phyloP scores from a whole-genome alignment of 495 filamentous ascomycete species.

The Oleoguttula mirabilis region DNA sequence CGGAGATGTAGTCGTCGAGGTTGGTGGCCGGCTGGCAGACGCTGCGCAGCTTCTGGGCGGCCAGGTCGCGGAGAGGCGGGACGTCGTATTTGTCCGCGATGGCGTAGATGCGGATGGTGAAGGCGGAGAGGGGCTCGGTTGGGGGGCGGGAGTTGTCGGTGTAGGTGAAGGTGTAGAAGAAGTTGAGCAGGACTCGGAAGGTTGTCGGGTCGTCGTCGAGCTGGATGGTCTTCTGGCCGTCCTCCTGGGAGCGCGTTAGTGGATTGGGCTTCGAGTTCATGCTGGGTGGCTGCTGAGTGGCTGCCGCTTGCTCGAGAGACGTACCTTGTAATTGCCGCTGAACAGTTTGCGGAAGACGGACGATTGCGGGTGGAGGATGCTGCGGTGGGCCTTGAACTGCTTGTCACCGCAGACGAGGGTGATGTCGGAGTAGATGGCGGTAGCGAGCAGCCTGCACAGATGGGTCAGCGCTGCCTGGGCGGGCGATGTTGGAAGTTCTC shows the following conservation, averaged over 20 bases:
- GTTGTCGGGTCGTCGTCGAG: constrained; percentile 14
- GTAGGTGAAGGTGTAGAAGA: constrained; percentile 10
- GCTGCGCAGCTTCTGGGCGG: not conserved
- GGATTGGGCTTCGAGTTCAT: not conserved
- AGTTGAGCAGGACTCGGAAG: constrained; percentile 9
- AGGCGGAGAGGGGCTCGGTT: not conserved
- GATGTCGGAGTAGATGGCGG: constrained; percentile 3
- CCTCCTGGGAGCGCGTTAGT: constrained; percentile 9
- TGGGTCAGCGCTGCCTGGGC: too few species aligned
- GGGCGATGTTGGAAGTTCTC: too few species aligned
- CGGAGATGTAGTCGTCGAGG: not conserved
- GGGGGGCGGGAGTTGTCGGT: not conserved
- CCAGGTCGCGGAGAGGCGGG: not conserved
- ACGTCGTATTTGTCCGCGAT: constrained; percentile 15
- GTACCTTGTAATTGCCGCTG: constrained; percentile 1
- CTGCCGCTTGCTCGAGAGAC: too few species aligned
- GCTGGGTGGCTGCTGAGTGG: too few species aligned
- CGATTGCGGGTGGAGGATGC: constrained; percentile 6
- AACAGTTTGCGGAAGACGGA: constrained; percentile 8
- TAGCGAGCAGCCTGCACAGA: too few species aligned
- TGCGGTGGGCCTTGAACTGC: constrained; percentile 9
- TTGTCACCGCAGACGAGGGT: constrained; percentile 3
- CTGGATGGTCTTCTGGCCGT: not conserved
- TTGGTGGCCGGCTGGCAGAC: not conserved
- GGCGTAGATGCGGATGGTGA: constrained; percentile 5